These are phyloP conservation scores for Bonia amplexicaulis DNA, from an alignment of 176 grass and related monocot species.

Conservation along the genomic window DNA sequence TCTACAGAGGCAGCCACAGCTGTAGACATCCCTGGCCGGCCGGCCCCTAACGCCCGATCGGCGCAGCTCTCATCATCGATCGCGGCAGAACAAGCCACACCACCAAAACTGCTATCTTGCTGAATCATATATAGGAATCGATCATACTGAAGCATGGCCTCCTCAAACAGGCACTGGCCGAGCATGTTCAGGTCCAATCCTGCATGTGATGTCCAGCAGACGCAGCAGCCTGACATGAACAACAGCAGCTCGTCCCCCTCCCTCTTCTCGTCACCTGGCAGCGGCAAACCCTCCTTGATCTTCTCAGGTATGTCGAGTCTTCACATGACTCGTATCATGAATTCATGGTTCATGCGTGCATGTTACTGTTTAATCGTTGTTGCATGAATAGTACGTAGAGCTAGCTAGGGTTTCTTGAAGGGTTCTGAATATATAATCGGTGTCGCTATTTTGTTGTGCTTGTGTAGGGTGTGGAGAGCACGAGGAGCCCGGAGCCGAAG, in stretches of 20 bases:
- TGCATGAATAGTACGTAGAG: not conserved
- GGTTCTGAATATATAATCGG: not conserved
- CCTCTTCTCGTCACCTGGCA: conserved; percentile 13
- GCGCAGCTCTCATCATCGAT: not conserved
- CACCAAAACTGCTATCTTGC: not conserved
- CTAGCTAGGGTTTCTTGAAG: conserved; percentile 28
- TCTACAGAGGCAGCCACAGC: conserved; percentile 8
- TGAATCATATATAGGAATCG: not conserved
- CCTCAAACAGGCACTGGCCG: conserved; percentile 96
- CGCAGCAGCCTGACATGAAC: conserved; percentile 69
- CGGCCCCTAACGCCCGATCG: not conserved
- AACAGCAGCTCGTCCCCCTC: not conserved
- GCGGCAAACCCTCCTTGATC: conserved; percentile 50
- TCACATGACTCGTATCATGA: not conserved
- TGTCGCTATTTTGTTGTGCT: not conserved
- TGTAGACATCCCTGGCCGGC: not conserved
- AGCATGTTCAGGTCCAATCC: conserved; percentile 98
- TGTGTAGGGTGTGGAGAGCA: conserved; percentile 55
- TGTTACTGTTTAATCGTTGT: conserved; percentile 19
- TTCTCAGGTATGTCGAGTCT: conserved; percentile 55
- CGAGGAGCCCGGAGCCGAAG: conserved; percentile 59
- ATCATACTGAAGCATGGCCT: conserved; percentile 46
- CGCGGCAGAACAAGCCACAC: not conserved
- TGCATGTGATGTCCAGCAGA: conserved; percentile 47
- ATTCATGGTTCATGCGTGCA: not conserved